phyloP scores from a whole-genome alignment of 768 basidiomycete genomes.

The Leccinum rimulosum region DNA sequence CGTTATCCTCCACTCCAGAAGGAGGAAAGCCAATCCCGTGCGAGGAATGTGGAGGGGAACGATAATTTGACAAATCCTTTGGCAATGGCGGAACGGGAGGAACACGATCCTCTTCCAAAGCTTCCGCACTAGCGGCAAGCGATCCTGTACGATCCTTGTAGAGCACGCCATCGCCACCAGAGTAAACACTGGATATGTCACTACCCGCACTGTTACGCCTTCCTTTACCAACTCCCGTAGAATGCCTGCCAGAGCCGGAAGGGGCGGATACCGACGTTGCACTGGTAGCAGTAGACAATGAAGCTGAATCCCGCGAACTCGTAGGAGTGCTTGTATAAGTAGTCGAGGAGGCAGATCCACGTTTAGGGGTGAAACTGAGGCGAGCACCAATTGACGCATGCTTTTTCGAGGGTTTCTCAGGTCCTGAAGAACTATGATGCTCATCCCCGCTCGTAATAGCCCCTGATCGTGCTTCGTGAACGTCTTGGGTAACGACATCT shows the following conservation, averaged over 20 bases:
- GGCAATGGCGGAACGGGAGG: conserved; percentile 93
- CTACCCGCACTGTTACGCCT: conserved; percentile 83
- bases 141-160: conserved; percentile 69
- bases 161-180: conserved; percentile 54
- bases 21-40: conserved; percentile 52
- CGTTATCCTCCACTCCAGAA: conserved; percentile 43
- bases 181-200: conserved; percentile 76
- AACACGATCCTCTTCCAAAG: conserved; percentile 61
- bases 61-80: conserved; percentile 80
- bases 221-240: conserved; percentile 54
- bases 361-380: conserved; percentile 79
- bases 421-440: conserved; percentile 40
- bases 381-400: conserved; percentile 52
- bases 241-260: conserved; percentile 69
- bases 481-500: conserved; percentile 36
- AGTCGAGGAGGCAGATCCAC: conserved; percentile 86
- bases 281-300: conserved; percentile 75
- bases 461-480: conserved; percentile 40
- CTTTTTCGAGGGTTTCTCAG: conserved; percentile 72
- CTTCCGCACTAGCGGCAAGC: conserved; percentile 57
- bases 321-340: conserved; percentile 77
- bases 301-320: conserved; percentile 87
- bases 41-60: conserved; percentile 64
- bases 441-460: conserved; percentile 58
- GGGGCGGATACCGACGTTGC: conserved; percentile 65